phyloP scores from a whole-genome alignment of 2,329 filamentous ascomycete genomes.

The Eurotiales sp. region DNA sequence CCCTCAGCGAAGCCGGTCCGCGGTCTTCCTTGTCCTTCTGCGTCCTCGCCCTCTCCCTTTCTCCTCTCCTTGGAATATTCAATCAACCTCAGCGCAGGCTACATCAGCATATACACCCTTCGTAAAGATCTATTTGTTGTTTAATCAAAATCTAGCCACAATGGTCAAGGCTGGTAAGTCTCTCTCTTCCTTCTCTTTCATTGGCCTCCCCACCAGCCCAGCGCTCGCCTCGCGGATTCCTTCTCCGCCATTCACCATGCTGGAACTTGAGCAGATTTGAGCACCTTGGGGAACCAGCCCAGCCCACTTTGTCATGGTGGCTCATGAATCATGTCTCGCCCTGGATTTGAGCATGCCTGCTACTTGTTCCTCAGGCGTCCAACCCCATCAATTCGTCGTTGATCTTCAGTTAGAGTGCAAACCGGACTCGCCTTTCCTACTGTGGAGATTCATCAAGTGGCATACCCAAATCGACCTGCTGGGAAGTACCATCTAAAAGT shows the following conservation, averaged over 20 bases:
- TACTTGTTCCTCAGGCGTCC: too few species aligned
- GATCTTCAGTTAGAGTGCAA: too few species aligned
- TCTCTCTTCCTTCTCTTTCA: conserved; percentile 13
- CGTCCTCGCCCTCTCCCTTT: not conserved
- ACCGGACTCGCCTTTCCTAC: too few species aligned
- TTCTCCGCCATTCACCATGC: conserved; percentile 26
- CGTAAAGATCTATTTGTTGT: not conserved
- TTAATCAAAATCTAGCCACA: conserved; percentile 54
- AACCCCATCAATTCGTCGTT: too few species aligned
- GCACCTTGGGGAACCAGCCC: conserved; percentile 32
- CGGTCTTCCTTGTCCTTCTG: not conserved
- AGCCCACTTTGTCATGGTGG: conserved; percentile 7
- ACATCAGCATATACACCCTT: not conserved
- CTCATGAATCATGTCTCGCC: too few species aligned
- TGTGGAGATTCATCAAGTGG: too few species aligned
- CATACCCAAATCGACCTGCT: too few species aligned
- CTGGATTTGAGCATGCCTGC: too few species aligned
- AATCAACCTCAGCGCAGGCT: too few species aligned
- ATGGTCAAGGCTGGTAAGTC: conserved; percentile 98
- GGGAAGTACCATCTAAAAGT: not conserved
- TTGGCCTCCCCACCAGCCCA: conserved; percentile 8
- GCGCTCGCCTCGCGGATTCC: conserved; percentile 7
- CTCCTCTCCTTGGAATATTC: not conserved
- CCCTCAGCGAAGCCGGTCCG: not conserved
- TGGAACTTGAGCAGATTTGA: conserved; percentile 42